Conservation (phyloP, 2,329 filamentous ascomycete genomes). For the Teratosphaeriaceae sp. region DNA sequence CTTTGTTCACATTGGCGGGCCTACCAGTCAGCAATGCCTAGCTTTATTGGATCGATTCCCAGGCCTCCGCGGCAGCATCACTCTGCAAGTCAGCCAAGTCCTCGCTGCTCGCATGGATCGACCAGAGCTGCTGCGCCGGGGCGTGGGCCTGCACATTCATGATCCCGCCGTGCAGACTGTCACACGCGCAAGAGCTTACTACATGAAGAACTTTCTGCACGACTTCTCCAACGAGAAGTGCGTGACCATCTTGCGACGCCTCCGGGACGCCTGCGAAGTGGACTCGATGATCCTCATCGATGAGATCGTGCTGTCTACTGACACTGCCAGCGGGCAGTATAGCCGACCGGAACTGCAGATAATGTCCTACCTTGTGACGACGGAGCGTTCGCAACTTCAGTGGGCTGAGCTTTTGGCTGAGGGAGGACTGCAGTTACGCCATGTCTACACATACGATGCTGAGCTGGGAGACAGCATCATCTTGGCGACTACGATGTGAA, state of each 20-base stretch:
- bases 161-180: slow-evolving; percentile 18
- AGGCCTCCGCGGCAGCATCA: slow-evolving; percentile 9
- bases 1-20: slow-evolving; percentile 15
- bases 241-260: slow-evolving; percentile 12
- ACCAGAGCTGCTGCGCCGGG: slow-evolving; percentile 1
- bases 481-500: slow-evolving; percentile 4
- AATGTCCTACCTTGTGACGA: slow-evolving; percentile 10
- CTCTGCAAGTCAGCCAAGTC: slow-evolving; percentile 12
- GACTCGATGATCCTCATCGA: slow-evolving; percentile 15
- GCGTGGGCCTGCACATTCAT: slow-evolving; percentile 9
- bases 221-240: slow-evolving; percentile 18
- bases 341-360: slow-evolving; percentile 10
- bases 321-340: slow-evolving; percentile 5
- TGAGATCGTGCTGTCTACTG: slow-evolving; percentile 10
- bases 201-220: slow-evolving; percentile 19
- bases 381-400: slow-evolving; percentile 9
- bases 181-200: slow-evolving; percentile 24
- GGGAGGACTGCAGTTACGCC: slow-evolving; percentile 8
- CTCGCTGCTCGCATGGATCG: slow-evolving; percentile 4
- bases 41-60: slow-evolving; percentile 9
- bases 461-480: slow-evolving; percentile 10
- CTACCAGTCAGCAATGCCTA: slow-evolving; percentile 7
- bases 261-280: slow-evolving; percentile 9
- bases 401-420: slow-evolving; percentile 9
- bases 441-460: slow-evolving; percentile 4